Evolutionary conservation across 768 basidiomycete genomes (phyloP).

Genomic region (Cyclocybe cylindracea): DNA sequence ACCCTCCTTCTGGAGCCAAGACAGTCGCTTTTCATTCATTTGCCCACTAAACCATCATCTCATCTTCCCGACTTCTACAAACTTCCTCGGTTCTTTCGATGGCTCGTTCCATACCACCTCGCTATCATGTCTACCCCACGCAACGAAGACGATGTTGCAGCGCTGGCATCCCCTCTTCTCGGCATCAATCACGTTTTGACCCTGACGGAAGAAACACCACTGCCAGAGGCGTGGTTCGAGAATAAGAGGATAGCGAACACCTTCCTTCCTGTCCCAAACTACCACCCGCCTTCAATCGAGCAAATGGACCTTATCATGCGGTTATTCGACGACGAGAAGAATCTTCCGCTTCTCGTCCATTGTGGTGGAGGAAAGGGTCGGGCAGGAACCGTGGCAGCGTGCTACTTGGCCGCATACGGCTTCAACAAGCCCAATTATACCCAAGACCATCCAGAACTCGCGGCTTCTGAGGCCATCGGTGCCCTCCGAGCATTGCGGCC

Average conservation of each 20-base stretch:
- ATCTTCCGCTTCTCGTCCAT: slow-evolving; percentile 54
- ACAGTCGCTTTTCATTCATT: slow-evolving; percentile 40
- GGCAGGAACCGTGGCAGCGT: slow-evolving; percentile 62
- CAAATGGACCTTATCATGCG: slow-evolving; percentile 59
- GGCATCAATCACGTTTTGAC: slow-evolving; percentile 61
- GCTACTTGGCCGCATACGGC: slow-evolving; percentile 59
- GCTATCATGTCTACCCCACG: slow-evolving; percentile 65
- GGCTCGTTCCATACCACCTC: slow-evolving; percentile 59
- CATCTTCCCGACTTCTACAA: slow-evolving; percentile 29
- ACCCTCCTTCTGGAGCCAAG: slow-evolving; percentile 42
- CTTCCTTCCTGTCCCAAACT: slow-evolving; percentile 57
- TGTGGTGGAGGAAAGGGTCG: slow-evolving; percentile 67
- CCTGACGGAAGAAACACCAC: slow-evolving; percentile 58
- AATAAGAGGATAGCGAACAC: slow-evolving; percentile 48
- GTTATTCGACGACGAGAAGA: slow-evolving; percentile 43
- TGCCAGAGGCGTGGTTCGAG: slow-evolving; percentile 47
- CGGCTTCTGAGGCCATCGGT: slow-evolving; percentile 49
- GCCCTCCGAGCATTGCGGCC: slow-evolving; percentile 51
- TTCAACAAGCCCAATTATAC: slow-evolving; percentile 43
- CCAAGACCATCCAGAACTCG: slow-evolving; percentile 46
- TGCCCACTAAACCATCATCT: background rate
- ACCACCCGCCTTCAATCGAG: slow-evolving; percentile 54
- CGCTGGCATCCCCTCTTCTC: slow-evolving; percentile 44
- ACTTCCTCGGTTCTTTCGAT: slow-evolving; percentile 61
- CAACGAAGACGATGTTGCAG: slow-evolving; percentile 46